phyloP scores from a whole-genome alignment of 1,284 basidiomycete genomes.

The Marasmius oreades region DNA sequence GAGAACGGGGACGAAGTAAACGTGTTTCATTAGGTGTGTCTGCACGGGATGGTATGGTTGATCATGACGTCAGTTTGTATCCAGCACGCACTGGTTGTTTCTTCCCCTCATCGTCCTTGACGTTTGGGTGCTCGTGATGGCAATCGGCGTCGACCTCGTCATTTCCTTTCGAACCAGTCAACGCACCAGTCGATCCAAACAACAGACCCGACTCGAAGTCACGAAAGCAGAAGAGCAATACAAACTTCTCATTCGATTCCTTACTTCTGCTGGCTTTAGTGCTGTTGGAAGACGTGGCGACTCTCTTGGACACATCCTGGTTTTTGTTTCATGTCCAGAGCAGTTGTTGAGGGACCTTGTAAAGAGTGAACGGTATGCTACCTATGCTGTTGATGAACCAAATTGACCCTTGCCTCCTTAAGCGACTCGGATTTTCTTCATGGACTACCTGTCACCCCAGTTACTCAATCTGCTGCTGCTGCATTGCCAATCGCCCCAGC shows the following conservation, averaged over 20 bases:
- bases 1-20: no score
- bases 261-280: conserved; percentile 59
- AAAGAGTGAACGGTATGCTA: conserved; percentile 69
- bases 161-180: conserved; percentile 62
- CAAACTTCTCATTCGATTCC: conserved; percentile 53
- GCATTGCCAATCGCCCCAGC: conserved; percentile 54
- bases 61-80: no score
- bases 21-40: no score
- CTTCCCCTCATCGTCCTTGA: no score
- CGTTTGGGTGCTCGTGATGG: no score
- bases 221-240: conserved; percentile 68
- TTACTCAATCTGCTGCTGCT: conserved; percentile 37
- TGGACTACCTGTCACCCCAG: conserved; percentile 53
- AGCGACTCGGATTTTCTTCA: conserved; percentile 63
- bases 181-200: conserved; percentile 49
- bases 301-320: conserved; percentile 71
- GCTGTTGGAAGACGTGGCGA: conserved; percentile 74
- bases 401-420: conserved; percentile 8
- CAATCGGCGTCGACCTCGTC: conserved; percentile 55
- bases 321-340: conserved; percentile 76
- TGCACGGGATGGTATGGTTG: no score
- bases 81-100: no score
- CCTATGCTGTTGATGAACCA: not conserved
- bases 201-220: conserved; percentile 57
- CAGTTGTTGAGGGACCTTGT: conserved; percentile 63